Conservation (phyloP, 345 rosid genomes). For the Aquilaria malaccensis region DNA sequence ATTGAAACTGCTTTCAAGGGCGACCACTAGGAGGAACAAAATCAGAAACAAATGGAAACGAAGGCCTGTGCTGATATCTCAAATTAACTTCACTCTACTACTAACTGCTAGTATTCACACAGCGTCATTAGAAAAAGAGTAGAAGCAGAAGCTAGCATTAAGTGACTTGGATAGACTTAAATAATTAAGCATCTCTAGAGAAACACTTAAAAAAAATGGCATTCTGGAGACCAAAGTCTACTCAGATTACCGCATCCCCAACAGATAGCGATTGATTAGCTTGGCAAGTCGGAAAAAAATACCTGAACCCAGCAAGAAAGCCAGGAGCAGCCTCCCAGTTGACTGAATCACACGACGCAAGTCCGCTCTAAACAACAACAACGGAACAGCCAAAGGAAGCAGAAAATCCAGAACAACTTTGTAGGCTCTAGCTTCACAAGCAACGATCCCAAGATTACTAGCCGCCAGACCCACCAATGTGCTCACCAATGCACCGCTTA, state of each 20-base stretch:
- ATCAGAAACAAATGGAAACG: background rate
- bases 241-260: too few relatives aligned
- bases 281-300: too few relatives aligned
- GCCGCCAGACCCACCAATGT: constrained; percentile 78
- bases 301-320: constrained; percentile 84
- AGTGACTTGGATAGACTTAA: too few relatives aligned
- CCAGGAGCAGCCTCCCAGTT: constrained; percentile 66
- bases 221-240: too few relatives aligned
- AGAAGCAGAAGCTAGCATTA: too few relatives aligned
- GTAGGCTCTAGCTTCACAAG: constrained; percentile 64
- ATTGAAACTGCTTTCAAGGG: constrained; percentile 1
- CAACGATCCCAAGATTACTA: constrained; percentile 66
- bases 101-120: background rate
- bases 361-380: constrained; percentile 75
- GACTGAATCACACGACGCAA: constrained; percentile 63
- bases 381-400: constrained; percentile 75
- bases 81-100: background rate
- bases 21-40: background rate
- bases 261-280: too few relatives aligned
- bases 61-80: background rate
- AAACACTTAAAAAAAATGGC: too few relatives aligned
- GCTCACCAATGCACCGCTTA: constrained; percentile 87
- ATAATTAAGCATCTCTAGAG: too few relatives aligned
- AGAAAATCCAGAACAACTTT: constrained; percentile 55
- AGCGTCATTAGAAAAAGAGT: too few relatives aligned